A percentile compares a stretch with the other conserved stretches of the same genome.
Conservation (phyloP, 495 filamentous ascomycete genomes). For the Penicillium goetzii region DNA sequence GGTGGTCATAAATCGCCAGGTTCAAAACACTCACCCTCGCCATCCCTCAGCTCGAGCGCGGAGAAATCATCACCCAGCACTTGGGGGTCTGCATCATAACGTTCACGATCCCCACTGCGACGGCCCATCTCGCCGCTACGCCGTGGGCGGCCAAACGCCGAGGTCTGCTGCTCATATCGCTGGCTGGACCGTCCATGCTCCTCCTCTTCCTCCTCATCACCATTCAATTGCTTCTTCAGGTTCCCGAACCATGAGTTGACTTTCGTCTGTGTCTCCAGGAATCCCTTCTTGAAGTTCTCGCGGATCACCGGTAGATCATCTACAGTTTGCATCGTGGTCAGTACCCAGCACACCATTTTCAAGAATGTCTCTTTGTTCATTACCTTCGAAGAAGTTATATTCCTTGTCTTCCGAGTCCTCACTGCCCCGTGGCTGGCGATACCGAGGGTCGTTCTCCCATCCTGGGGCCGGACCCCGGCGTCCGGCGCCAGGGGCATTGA, state of each 20-base stretch:
- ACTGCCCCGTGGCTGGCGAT: constrained; percentile 37
- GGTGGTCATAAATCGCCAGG: constrained; percentile 15
- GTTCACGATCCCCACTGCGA: constrained; percentile 79
- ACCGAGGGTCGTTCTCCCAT: constrained; percentile 49
- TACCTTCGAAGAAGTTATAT: constrained; percentile 88
- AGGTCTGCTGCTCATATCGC: constrained; percentile 46
- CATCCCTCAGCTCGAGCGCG: constrained; percentile 77
- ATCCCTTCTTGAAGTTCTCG: constrained; percentile 92
- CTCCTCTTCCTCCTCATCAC: constrained; percentile 67
- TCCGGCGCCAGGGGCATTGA: constrained; percentile 56
- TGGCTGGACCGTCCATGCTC: constrained; percentile 42
- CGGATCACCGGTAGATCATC: constrained; percentile 94
- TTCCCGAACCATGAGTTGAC: constrained; percentile 91
- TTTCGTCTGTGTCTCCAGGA: constrained; percentile 88
- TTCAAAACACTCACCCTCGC: constrained; percentile 58
- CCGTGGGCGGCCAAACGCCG: constrained; percentile 45
- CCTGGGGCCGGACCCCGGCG: constrained; percentile 42
- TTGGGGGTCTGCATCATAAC: constrained; percentile 95
- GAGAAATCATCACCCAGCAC: constrained; percentile 91
- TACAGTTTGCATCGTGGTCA: constrained; percentile 28
- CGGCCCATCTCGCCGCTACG: constrained; percentile 62
- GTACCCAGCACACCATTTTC: constrained; percentile 3
- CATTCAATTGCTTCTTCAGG: constrained; percentile 88
- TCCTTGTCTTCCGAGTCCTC: constrained; percentile 63
- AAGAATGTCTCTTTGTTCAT: neutral